A percentile compares a stretch with the other conserved stretches of the same genome.
These are phyloP conservation scores for Xerocomus nothofagi DNA, from an alignment of 1,284 basidiomycete genomes.

Conservation along the genomic window DNA sequence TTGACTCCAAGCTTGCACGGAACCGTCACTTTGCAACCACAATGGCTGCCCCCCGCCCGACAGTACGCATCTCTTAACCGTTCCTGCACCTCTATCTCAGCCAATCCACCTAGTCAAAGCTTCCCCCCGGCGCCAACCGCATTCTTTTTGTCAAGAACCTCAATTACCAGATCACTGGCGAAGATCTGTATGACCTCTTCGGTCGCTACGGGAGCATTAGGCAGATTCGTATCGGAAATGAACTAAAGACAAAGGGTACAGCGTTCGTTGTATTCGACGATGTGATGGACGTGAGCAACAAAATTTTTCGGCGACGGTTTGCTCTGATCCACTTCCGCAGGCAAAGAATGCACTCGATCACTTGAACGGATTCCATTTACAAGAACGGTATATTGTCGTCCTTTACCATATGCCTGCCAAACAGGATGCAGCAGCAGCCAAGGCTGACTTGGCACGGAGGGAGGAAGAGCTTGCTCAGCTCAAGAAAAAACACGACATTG, in stretches of 20 bases:
- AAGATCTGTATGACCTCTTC: slow-evolving; percentile 96
- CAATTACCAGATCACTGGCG: slow-evolving; percentile 92
- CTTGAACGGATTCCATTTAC: slow-evolving; percentile 96
- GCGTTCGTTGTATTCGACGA: slow-evolving; percentile 93
- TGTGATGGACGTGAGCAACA: slow-evolving; percentile 78
- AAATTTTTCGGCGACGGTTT: not conserved
- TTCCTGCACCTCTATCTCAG: slow-evolving; percentile 1
- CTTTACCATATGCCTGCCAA: slow-evolving; percentile 97
- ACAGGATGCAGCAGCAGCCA: slow-evolving; percentile 88
- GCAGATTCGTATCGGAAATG: slow-evolving; percentile 92
- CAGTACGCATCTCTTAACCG: slow-evolving; percentile 43
- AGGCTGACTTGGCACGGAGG: slow-evolving; percentile 88
- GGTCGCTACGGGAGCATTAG: slow-evolving; percentile 97
- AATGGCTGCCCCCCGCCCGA: slow-evolving; percentile 67
- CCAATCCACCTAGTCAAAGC: slow-evolving; percentile 56
- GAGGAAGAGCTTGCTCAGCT: slow-evolving; percentile 89
- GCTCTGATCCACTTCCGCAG: slow-evolving; percentile 40
- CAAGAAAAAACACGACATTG: slow-evolving; percentile 85
- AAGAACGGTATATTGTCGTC: slow-evolving; percentile 97
- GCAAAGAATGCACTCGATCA: slow-evolving; percentile 96
- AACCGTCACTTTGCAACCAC: slow-evolving; percentile 8
- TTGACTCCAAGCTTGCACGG: not conserved
- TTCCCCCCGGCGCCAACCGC: slow-evolving; percentile 81
- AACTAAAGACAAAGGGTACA: slow-evolving; percentile 91
- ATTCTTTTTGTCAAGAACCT: slow-evolving; percentile 89